Conservation (phyloP, 2,329 filamentous ascomycete genomes). For the Hortaea werneckii region DNA sequence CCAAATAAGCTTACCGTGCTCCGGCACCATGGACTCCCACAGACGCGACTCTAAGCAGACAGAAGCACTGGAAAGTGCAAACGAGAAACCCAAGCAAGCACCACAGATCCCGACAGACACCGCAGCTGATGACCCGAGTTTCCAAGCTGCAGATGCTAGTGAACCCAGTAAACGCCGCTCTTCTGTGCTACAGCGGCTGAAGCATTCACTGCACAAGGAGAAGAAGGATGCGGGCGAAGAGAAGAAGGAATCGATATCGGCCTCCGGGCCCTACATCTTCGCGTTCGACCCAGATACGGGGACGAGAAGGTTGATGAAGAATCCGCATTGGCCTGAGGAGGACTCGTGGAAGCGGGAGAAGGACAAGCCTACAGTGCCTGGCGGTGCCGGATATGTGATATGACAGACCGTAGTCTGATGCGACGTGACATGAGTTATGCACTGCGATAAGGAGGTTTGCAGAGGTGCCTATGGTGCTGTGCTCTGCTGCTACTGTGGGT, state of each 20-base stretch:
- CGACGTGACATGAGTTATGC: too few relatives aligned
- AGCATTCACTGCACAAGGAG: background rate
- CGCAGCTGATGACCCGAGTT: background rate
- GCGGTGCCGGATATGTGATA: too few relatives aligned
- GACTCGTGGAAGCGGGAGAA: constrained; percentile 8
- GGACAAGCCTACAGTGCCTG: background rate
- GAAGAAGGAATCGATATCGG: constrained; percentile 1
- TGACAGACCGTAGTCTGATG: too few relatives aligned
- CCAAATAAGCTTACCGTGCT: too few relatives aligned
- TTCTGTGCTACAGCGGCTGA: background rate
- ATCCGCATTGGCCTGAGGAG: constrained; percentile 14
- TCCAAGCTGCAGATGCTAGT: background rate
- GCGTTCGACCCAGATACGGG: constrained; percentile 7
- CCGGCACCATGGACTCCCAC: too few relatives aligned
- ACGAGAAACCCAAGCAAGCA: too few relatives aligned
- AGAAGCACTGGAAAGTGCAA: too few relatives aligned
- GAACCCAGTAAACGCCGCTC: background rate
- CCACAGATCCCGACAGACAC: too few relatives aligned
- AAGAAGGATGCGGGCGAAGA: background rate
- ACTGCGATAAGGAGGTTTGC: too few relatives aligned
- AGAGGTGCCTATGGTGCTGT: too few relatives aligned
- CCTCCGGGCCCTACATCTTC: constrained; percentile 9
- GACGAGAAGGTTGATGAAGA: constrained; percentile 7
- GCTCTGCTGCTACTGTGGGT: too few relatives aligned
- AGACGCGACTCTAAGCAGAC: too few relatives aligned